These are phyloP conservation scores for Coprinopsis sp. DNA, from an alignment of 768 basidiomycete genomes.

Conservation along the genomic window DNA sequence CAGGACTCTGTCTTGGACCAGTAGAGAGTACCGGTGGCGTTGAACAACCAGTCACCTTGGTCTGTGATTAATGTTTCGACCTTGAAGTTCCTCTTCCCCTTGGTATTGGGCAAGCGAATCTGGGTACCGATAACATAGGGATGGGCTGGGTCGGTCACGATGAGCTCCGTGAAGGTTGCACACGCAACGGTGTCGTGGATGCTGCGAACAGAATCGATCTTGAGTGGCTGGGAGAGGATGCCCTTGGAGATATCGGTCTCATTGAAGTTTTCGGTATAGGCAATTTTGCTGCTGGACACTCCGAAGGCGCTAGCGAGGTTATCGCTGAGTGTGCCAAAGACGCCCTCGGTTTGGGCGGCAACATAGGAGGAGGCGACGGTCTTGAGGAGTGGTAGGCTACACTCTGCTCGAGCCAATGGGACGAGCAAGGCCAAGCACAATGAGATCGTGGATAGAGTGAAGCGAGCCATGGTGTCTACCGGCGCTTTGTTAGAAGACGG, in stretches of 20 bases:
- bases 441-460: background rate
- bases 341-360: conserved; percentile 1
- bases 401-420: background rate
- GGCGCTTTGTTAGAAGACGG: background rate
- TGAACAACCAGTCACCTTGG: conserved; percentile 6
- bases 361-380: conserved; percentile 1
- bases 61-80: conserved; percentile 4
- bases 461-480: background rate
- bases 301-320: too few relatives aligned
- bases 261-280: conserved; percentile 4
- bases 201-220: conserved; percentile 5
- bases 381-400: background rate
- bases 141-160: conserved; percentile 7
- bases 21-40: background rate
- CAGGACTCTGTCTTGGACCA: conserved; percentile 2
- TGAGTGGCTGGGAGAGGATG: conserved; percentile 6
- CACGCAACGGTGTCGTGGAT: conserved; percentile 2
- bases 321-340: background rate
- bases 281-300: background rate
- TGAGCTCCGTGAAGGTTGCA: conserved; percentile 3
- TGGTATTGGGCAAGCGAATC: background rate
- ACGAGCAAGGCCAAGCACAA: background rate
- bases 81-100: background rate
- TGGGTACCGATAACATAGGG: conserved; percentile 8
- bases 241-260: conserved; percentile 4